phyloP scores from a whole-genome alignment of 345 rosid genomes.

The Acer campestre region DNA sequence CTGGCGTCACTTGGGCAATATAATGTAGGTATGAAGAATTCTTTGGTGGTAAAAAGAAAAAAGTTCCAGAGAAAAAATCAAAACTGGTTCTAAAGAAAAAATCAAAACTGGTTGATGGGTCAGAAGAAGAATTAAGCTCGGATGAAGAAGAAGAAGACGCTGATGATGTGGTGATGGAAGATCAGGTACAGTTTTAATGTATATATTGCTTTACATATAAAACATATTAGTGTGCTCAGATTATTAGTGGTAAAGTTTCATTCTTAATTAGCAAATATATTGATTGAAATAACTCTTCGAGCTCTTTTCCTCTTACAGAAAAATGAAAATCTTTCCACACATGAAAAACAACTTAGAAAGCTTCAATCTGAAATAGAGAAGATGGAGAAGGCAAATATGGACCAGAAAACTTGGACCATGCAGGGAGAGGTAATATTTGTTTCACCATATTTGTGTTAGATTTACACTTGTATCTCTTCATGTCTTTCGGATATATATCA shows the following conservation, averaged over 20 bases:
- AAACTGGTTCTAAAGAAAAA: constrained; percentile 34
- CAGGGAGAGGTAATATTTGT: constrained; percentile 78
- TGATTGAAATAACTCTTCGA: constrained; percentile 8
- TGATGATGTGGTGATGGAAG: constrained; percentile 21
- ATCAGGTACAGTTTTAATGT: constrained; percentile 34
- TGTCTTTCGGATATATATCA: background rate
- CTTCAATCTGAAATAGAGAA: constrained; percentile 64
- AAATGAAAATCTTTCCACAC: constrained; percentile 61
- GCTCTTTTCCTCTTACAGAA: constrained; percentile 39
- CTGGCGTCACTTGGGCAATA: constrained; percentile 1
- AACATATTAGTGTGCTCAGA: background rate
- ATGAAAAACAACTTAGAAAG: constrained; percentile 68
- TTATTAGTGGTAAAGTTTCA: background rate
- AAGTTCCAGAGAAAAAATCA: constrained; percentile 34
- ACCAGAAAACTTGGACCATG: constrained; percentile 94
- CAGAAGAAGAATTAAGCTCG: constrained; percentile 39
- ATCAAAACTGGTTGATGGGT: constrained; percentile 30
- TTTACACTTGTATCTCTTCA: background rate
- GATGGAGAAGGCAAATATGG: constrained; percentile 90
- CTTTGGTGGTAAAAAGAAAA: constrained; percentile 58
- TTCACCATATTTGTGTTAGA: background rate
- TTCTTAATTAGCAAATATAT: background rate
- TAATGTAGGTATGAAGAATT: constrained; percentile 77
- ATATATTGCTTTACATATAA: constrained; percentile 1
- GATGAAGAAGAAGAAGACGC: constrained; percentile 42